phyloP scores from a whole-genome alignment of 225 moss, liverwort and hornwort species.

The Lunularia cruciata region DNA sequence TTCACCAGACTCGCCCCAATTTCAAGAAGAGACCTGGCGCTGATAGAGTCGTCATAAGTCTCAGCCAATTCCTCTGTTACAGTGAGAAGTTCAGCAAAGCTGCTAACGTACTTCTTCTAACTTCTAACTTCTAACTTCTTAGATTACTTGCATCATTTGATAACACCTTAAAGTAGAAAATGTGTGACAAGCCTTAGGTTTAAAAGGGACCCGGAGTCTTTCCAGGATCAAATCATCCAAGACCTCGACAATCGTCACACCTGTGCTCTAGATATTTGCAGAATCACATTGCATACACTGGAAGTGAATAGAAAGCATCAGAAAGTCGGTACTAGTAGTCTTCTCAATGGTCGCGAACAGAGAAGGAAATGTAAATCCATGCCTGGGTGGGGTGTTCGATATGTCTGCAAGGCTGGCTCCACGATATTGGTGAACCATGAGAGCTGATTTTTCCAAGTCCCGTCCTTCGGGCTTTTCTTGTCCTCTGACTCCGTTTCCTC shows the following conservation, averaged over 20 bases:
- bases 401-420: constrained; percentile 34
- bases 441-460: constrained; percentile 39
- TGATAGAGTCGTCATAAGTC: constrained; percentile 50
- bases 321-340: background rate
- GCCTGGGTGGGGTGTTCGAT: constrained; percentile 40
- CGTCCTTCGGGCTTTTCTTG: constrained; percentile 26
- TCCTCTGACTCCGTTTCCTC: constrained; percentile 19
- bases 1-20: constrained; percentile 72
- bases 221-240: too few species aligned
- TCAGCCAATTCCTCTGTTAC: constrained; percentile 48
- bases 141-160: too few species aligned
- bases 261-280: background rate
- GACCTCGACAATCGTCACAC: too few species aligned
- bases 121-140: too few species aligned
- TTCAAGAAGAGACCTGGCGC: constrained; percentile 67
- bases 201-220: too few species aligned
- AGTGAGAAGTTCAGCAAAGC: too few species aligned
- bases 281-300: background rate
- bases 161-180: too few species aligned
- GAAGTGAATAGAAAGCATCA: background rate
- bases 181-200: too few species aligned
- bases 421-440: constrained; percentile 46
- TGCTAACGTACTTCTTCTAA: too few species aligned
- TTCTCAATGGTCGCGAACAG: background rate
- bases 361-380: constrained; percentile 29